These are phyloP conservation scores for Talaromyces sp. DNA, from an alignment of 2,329 filamentous ascomycete genomes.

Conservation along the genomic window DNA sequence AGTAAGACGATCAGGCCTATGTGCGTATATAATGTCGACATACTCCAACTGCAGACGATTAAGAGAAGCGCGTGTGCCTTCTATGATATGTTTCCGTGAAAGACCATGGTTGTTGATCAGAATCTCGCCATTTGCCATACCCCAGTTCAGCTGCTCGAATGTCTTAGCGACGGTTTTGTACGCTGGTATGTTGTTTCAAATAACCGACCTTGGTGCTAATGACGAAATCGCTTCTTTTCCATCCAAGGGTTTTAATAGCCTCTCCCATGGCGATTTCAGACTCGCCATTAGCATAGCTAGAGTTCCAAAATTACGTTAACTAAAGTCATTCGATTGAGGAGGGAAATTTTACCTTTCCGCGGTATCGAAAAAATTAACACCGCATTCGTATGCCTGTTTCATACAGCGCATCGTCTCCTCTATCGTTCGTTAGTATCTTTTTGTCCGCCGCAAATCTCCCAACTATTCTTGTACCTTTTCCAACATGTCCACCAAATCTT, in stretches of 20 bases:
- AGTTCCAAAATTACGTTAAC: not conserved
- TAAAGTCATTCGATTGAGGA: not conserved
- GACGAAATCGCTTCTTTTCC: constrained; percentile 57
- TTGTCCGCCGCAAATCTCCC: not conserved
- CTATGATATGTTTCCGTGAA: constrained; percentile 66
- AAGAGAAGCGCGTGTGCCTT: constrained; percentile 60
- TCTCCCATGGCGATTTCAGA: constrained; percentile 55
- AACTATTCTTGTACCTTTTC: constrained; percentile 50
- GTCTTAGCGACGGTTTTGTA: not conserved
- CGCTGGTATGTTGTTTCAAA: not conserved
- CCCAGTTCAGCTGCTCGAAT: constrained; percentile 58
- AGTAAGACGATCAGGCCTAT: constrained; percentile 64
- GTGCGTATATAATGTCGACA: constrained; percentile 68
- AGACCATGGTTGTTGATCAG: constrained; percentile 65
- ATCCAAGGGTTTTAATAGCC: constrained; percentile 55
- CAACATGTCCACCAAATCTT: constrained; percentile 65
- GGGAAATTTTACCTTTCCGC: constrained; percentile 40
- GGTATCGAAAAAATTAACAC: constrained; percentile 57
- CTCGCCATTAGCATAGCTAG: constrained; percentile 49
- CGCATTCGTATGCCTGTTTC: constrained; percentile 55
- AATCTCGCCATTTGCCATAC: constrained; percentile 56
- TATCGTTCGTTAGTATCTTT: not conserved
- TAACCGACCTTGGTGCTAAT: constrained; percentile 51
- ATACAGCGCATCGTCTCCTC: constrained; percentile 41
- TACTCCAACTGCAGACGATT: constrained; percentile 62